Conservation (phyloP, 2,329 filamentous ascomycete genomes). For the Lasiodiplodia theobromae region DNA sequence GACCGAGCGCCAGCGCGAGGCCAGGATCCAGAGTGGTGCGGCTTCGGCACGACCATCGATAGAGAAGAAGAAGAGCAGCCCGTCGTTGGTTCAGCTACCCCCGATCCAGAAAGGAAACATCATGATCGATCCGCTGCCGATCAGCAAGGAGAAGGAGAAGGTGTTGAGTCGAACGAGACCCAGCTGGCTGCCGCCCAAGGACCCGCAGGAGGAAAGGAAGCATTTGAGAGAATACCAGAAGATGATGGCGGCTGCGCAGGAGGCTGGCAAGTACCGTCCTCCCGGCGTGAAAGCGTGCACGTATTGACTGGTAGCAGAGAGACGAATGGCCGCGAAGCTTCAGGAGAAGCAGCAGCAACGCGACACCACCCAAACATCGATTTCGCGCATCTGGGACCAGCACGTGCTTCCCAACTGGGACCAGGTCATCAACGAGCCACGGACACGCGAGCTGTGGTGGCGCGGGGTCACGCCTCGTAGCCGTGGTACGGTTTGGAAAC, state of each 20-base stretch:
- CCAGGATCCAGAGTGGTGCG: conserved; percentile 57
- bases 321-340: conserved; percentile 56
- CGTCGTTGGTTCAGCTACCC: conserved; percentile 60
- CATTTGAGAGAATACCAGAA: conserved; percentile 86
- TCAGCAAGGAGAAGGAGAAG: conserved; percentile 86
- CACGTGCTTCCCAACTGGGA: conserved; percentile 80
- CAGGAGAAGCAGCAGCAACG: conserved; percentile 61
- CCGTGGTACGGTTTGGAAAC: conserved; percentile 73
- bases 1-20: conserved; percentile 59
- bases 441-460: conserved; percentile 83
- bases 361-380: conserved; percentile 58
- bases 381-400: conserved; percentile 73
- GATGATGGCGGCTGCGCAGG: conserved; percentile 74
- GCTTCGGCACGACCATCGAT: conserved; percentile 43
- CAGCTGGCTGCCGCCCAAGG: conserved; percentile 85
- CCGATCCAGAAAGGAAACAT: conserved; percentile 76
- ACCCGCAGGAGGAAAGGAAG: conserved; percentile 87
- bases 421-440: conserved; percentile 70
- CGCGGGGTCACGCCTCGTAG: conserved; percentile 75
- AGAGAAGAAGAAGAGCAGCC: conserved; percentile 61
- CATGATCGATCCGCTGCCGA: conserved; percentile 83
- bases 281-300: background rate
- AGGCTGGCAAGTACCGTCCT: conserved; percentile 56
- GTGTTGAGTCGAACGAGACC: conserved; percentile 79
- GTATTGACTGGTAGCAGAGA: conserved; percentile 48